phyloP scores from a whole-genome alignment of 176 grass and related monocot species.

The Otatea glauca region DNA sequence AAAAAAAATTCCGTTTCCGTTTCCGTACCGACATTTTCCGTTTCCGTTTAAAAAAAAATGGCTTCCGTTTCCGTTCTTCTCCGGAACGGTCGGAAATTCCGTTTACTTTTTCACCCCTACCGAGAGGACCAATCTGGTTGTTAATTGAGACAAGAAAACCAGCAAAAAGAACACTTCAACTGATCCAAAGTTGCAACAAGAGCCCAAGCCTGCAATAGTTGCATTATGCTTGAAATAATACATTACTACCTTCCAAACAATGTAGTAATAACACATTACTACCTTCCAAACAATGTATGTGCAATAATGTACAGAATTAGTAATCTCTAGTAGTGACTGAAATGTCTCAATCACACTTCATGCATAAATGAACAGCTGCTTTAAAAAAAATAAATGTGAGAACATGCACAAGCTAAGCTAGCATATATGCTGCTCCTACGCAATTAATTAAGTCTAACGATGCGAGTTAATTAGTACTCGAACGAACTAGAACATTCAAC shows the following conservation, averaged over 20 bases:
- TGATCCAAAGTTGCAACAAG: background rate
- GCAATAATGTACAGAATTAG: background rate
- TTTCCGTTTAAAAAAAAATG: too few species aligned
- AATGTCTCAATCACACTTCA: too few species aligned
- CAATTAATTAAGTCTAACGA: background rate
- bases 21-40: too few species aligned
- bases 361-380: background rate
- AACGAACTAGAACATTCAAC: constrained; percentile 30
- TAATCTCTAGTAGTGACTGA: background rate
- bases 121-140: background rate
- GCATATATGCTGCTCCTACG: constrained; percentile 14
- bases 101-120: too few species aligned
- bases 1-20: too few species aligned
- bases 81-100: too few species aligned
- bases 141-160: background rate
- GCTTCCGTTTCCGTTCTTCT: too few species aligned
- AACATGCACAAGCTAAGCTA: constrained; percentile 10
- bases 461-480: background rate
- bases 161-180: background rate
- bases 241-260: background rate
- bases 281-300: background rate
- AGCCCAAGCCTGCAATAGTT: background rate
- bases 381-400: background rate
- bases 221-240: background rate
- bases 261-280: background rate